Percentiles rank a stretch among this genome's conserved stretches.
Evolutionary conservation across 2,329 filamentous ascomycete species (phyloP).

Genomic region (Neonectria faginata): DNA sequence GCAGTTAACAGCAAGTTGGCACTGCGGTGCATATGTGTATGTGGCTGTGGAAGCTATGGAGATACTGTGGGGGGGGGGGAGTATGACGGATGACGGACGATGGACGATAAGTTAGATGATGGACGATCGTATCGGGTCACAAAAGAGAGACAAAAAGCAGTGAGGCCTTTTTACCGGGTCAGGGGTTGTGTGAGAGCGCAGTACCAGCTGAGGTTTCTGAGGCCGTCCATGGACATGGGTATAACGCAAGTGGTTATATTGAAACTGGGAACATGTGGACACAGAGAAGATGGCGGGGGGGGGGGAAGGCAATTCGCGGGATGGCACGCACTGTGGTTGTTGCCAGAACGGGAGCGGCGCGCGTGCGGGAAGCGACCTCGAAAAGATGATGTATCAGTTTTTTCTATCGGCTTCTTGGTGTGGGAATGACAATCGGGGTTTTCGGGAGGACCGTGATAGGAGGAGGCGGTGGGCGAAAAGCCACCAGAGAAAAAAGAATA

Average conservation of each 20-base stretch:
- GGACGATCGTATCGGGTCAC: background rate
- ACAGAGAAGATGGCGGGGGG: too few relatives aligned
- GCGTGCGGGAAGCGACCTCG: background rate
- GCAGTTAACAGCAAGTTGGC: background rate
- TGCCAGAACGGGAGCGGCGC: background rate
- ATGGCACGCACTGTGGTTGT: background rate
- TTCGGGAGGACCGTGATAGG: background rate
- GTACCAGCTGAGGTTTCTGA: background rate
- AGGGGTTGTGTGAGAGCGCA: background rate
- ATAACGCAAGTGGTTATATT: background rate
- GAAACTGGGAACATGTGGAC: too few relatives aligned
- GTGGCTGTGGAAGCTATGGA: conserved; percentile 8
- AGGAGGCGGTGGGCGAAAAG: background rate
- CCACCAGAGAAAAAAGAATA: background rate
- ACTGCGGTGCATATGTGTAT: background rate
- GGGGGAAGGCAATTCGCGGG: too few relatives aligned
- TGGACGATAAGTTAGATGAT: conserved; percentile 19
- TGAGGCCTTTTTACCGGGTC: background rate
- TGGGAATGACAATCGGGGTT: background rate
- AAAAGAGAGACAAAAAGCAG: background rate
- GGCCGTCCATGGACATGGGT: background rate
- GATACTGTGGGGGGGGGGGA: conserved; percentile 12
- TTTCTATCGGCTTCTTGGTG: conserved; percentile 12
- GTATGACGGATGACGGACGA: conserved; percentile 26
- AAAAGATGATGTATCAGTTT: conserved; percentile 39